These are phyloP conservation scores for Lepidium sativum DNA, from an alignment of 345 rosid species.

Conservation along the genomic window DNA sequence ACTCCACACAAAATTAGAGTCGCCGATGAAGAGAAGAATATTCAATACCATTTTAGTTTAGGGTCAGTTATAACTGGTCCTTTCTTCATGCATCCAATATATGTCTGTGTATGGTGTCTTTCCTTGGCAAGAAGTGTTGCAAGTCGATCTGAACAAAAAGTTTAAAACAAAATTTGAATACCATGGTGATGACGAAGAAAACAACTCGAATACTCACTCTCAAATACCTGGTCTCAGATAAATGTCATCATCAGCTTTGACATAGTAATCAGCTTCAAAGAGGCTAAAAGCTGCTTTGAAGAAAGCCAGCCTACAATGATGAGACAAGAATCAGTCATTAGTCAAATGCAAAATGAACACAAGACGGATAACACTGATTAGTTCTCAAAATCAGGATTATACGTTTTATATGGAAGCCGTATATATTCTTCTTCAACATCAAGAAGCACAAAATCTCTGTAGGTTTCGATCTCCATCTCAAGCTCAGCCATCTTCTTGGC, in stretches of 20 bases:
- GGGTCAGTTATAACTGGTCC: conserved; percentile 79
- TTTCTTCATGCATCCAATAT: conserved; percentile 90
- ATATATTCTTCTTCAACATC: conserved; percentile 64
- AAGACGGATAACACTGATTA: not conserved
- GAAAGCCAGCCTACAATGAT: conserved; percentile 42
- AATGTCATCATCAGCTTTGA: conserved; percentile 75
- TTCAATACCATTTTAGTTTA: conserved; percentile 52
- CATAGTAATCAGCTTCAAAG: conserved; percentile 76
- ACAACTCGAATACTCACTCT: not conserved
- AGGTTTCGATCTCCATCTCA: conserved; percentile 46
- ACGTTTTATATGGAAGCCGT: conserved; percentile 72
- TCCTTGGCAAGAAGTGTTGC: conserved; percentile 77
- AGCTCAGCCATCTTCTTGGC: conserved; percentile 55
- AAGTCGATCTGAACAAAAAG: conserved; percentile 50
- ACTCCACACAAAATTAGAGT: not conserved
- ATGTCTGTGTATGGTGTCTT: conserved; percentile 44
- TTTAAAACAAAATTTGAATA: not conserved
- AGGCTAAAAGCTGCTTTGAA: conserved; percentile 59
- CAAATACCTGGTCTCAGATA: conserved; percentile 72
- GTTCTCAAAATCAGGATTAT: not conserved
- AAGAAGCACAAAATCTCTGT: conserved; percentile 64
- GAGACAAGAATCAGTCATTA: not conserved
- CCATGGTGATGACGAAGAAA: not conserved
- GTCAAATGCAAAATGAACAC: not conserved
- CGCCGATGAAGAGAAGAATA: not conserved